phyloP scores from a whole-genome alignment of 805 yeast genomes.

The Komagataella pseudopastoris region DNA sequence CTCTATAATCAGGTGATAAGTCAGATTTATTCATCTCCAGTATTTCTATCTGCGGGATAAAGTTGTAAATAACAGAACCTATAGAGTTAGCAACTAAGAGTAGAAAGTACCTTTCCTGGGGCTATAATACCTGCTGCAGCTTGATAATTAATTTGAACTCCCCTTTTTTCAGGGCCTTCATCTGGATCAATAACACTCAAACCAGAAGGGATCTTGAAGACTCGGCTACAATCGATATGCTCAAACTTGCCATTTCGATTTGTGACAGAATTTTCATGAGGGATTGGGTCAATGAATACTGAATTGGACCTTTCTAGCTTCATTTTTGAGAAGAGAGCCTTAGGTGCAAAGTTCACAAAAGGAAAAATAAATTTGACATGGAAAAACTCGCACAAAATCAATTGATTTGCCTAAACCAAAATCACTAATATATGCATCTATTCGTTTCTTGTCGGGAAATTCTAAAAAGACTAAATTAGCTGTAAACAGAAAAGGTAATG shows the following conservation, averaged over 20 bases:
- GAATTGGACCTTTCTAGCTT: not conserved
- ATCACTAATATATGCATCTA: not conserved
- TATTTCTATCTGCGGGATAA: conserved; percentile 3
- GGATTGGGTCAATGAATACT: not conserved
- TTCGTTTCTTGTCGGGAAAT: not conserved
- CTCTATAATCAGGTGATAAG: conserved; percentile 7
- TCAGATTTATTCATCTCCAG: conserved; percentile 7
- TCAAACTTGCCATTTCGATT: not conserved
- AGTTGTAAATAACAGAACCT: not conserved
- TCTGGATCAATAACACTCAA: not conserved
- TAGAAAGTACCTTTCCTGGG: not conserved
- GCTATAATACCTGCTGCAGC: conserved; percentile 2
- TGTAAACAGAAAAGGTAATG: not conserved
- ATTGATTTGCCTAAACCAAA: not conserved
- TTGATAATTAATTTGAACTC: conserved; percentile 2
- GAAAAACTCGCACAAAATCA: not conserved
- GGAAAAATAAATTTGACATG: not conserved
- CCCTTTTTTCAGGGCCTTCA: conserved; percentile 1
- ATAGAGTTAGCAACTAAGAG: not conserved
- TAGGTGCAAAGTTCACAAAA: not conserved
- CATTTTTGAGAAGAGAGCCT: not conserved
- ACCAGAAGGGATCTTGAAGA: not conserved
- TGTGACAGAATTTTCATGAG: not conserved
- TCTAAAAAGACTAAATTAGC: not conserved
- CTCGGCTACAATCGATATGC: not conserved